Base-by-base conservation (phyloP, 208 protist species). In the Leishmania mexicana region DNA sequence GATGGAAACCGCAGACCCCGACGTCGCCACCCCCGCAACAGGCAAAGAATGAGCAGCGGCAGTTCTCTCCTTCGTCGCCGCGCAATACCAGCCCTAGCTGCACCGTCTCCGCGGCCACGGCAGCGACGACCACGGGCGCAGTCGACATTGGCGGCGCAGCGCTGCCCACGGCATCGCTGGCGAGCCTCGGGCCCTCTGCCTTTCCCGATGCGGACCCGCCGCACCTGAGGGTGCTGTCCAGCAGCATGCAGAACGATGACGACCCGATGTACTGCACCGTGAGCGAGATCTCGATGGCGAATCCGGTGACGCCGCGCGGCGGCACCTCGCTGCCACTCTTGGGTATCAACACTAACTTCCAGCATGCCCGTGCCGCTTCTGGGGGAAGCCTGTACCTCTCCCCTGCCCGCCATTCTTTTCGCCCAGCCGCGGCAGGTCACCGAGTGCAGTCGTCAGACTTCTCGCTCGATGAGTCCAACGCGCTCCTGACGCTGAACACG, bases 221-320 rank as follows among this genome's bases (percentile, higher is more conserved):
- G 73, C 45, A 81, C 78, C 40, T 35, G 49, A 24, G 78, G 45
- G 1, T 81, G 15, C 53, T 81, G 19, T 83, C 78, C 64, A 24
- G 24, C 15, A 86, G 75, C 58, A 60, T 77, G 19, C 79, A 76
- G 35, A 64, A 47, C 2, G 84, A 87, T n/a, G 84, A 87, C 15
- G 76, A 81, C 53, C 70, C 75, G 31, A 75, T 81, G 49, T 81
- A 71, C 62, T 80, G 64, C 79, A 81, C 84, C 17, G 84, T 87
- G 49, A 87, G 84, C 58, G 84, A 87, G 42, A 84, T 81, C 76
- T 81, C 84, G 31, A 81, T 83, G 79, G 78, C 76, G 10, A 87
- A 82, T 19, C 60, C 75, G 45, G 51, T 65, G 3, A 79, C 76
- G 51, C 47, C 73, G 77, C 77, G 77, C 2, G 62, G 81, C 72